Percentiles rank a stretch among this genome's conserved stretches.
Evolutionary conservation across 2,329 filamentous ascomycete genomes (phyloP).

Genomic region (Phaeosphaeriaceae sp.): DNA sequence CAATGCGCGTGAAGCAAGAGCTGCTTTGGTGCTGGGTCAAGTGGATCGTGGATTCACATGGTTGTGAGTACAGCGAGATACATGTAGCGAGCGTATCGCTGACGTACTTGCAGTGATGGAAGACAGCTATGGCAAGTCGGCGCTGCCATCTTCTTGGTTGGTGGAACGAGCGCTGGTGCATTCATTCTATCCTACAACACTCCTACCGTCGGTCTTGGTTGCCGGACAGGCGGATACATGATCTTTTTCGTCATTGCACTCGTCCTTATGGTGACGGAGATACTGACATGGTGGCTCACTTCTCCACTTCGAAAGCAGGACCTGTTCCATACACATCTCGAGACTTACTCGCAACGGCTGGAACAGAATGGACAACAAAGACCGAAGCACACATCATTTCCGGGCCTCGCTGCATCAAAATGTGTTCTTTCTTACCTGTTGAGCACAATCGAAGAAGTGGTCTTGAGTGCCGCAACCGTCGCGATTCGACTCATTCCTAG

Average conservation of each 20-base stretch:
- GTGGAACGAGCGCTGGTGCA: conserved; percentile 41
- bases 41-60: conserved; percentile 42
- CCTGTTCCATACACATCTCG: conserved; percentile 4
- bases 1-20: conserved; percentile 18
- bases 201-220: conserved; percentile 52
- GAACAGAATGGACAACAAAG: background rate
- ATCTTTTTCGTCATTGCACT: conserved; percentile 44
- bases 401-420: conserved; percentile 8
- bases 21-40: conserved; percentile 42
- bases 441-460: background rate
- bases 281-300: conserved; percentile 44
- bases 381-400: conserved; percentile 1
- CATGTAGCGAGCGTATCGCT: too few species aligned
- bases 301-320: conserved; percentile 18
- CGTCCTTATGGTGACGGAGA: conserved; percentile 42
- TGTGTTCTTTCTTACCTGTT: conserved; percentile 1
- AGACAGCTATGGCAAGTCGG: conserved; percentile 51
- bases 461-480: conserved; percentile 1
- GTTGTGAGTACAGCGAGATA: too few species aligned
- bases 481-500: conserved; percentile 13
- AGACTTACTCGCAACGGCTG: conserved; percentile 8
- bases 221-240: conserved; percentile 48
- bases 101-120: conserved; percentile 30
- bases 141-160: conserved; percentile 42
- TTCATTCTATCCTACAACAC: conserved; percentile 52